phyloP scores from a whole-genome alignment of 305 asterid species.

The Fraxinus ornus region DNA sequence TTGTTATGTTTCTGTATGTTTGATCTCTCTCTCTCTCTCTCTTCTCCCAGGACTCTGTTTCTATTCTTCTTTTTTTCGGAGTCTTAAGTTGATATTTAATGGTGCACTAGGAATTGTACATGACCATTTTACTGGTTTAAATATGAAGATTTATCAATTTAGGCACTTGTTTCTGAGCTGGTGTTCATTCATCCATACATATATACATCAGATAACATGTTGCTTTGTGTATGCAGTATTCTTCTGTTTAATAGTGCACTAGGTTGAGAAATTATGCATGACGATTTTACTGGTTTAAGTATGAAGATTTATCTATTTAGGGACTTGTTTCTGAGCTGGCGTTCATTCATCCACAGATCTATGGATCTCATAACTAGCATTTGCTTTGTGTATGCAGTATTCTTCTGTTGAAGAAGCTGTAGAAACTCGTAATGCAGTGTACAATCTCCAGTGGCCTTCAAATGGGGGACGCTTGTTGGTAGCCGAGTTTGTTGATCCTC shows the following conservation, averaged over 20 bases:
- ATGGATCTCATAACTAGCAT: background rate
- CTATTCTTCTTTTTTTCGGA: background rate
- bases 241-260: constrained; percentile 39
- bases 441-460: constrained; percentile 87
- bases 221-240: constrained; percentile 49
- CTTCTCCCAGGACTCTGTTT: background rate
- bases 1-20: constrained; percentile 78
- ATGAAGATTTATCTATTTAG: background rate
- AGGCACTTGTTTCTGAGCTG: background rate
- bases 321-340: constrained; percentile 4
- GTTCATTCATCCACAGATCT: background rate
- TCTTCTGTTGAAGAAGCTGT: constrained; percentile 81
- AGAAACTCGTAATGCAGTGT: constrained; percentile 81
- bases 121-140: background rate
- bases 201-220: background rate
- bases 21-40: background rate
- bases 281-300: background rate
- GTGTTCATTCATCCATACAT: background rate
- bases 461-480: constrained; percentile 74
- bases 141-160: background rate
- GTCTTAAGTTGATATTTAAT: background rate
- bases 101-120: background rate
- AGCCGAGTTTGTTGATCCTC: constrained; percentile 85
- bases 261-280: background rate
- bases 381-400: constrained; percentile 51